Evolutionary conservation across 192 early-diverging fungal genomes (phyloP).

Genomic region (Coemansia sp.): DNA sequence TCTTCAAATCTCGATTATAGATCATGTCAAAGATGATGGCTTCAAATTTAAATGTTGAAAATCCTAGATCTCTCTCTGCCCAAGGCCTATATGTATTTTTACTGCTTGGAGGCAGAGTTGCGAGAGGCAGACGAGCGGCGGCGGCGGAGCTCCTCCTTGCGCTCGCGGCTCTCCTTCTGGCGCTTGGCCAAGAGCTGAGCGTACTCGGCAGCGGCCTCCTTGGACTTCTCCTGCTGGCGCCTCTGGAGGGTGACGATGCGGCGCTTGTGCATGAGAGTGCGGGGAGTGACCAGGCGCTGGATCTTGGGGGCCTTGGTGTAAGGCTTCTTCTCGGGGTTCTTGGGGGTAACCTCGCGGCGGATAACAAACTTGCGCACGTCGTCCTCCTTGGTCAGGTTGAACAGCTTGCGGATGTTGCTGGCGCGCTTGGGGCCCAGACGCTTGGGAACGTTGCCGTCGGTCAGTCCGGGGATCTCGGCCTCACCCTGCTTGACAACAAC

Average conservation of each 20-base stretch:
- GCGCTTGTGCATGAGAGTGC: conserved; percentile 95
- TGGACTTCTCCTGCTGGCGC: conserved; percentile 76
- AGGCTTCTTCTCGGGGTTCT: conserved; percentile 87
- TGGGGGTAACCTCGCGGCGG: conserved; percentile 88
- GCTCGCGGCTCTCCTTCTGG: conserved; percentile 94
- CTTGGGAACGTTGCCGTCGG: conserved; percentile 92
- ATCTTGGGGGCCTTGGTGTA: conserved; percentile 95
- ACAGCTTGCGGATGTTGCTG: conserved; percentile 98
- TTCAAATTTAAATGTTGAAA: neutral
- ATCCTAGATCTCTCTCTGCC: conserved; percentile 16
- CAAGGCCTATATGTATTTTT: conserved; percentile 30
- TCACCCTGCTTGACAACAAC: conserved; percentile 98
- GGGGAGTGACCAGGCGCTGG: conserved; percentile 97
- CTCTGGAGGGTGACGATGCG: conserved; percentile 85
- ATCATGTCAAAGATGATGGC: neutral
- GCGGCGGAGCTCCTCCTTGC: conserved; percentile 69
- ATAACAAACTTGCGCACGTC: conserved; percentile 99
- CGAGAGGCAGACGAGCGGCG: conserved; percentile 58
- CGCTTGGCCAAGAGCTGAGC: conserved; percentile 87
- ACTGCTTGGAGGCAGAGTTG: conserved; percentile 60
- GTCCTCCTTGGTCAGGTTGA: conserved; percentile 97
- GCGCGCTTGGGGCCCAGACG: conserved; percentile 99
- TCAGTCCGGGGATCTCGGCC: conserved; percentile 91
- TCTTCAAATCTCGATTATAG: neutral
- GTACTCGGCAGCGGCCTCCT: conserved; percentile 70